phyloP scores from a whole-genome alignment of 768 basidiomycete species.

The Hemileccinum rubropunctum region DNA sequence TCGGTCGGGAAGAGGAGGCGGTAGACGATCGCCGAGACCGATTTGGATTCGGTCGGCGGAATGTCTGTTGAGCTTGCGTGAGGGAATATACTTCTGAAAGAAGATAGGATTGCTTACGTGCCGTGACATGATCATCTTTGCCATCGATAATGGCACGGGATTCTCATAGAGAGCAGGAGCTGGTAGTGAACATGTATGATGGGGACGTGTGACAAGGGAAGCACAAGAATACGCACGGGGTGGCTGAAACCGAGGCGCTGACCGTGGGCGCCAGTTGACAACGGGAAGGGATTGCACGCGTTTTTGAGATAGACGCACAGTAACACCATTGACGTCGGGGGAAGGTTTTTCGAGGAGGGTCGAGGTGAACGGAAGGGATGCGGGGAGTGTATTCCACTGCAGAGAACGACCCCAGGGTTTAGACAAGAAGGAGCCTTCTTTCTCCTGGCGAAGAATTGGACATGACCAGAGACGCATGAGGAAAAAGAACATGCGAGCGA shows the following conservation, averaged over 20 bases:
- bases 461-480: conserved; percentile 28
- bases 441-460: conserved; percentile 16
- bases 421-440: background rate
- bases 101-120: conserved; percentile 35
- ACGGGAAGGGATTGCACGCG: conserved; percentile 16
- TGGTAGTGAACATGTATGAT: conserved; percentile 12
- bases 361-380: conserved; percentile 27
- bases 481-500: conserved; percentile 29
- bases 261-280: conserved; percentile 20
- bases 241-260: conserved; percentile 28
- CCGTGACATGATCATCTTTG: conserved; percentile 52
- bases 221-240: conserved; percentile 25
- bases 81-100: conserved; percentile 1
- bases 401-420: conserved; percentile 20
- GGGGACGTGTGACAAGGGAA: background rate
- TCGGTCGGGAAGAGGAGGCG: conserved; percentile 16
- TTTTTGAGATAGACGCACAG: conserved; percentile 8
- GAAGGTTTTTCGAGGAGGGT: conserved; percentile 20
- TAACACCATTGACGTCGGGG: conserved; percentile 4
- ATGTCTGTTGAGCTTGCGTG: conserved; percentile 24
- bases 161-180: conserved; percentile 44
- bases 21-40: conserved; percentile 23
- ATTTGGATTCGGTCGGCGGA: conserved; percentile 31
- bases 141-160: conserved; percentile 46
- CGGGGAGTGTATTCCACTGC: conserved; percentile 28